phyloP scores from a whole-genome alignment of 176 grass and related monocot genomes.

The Leersia perrieri region DNA sequence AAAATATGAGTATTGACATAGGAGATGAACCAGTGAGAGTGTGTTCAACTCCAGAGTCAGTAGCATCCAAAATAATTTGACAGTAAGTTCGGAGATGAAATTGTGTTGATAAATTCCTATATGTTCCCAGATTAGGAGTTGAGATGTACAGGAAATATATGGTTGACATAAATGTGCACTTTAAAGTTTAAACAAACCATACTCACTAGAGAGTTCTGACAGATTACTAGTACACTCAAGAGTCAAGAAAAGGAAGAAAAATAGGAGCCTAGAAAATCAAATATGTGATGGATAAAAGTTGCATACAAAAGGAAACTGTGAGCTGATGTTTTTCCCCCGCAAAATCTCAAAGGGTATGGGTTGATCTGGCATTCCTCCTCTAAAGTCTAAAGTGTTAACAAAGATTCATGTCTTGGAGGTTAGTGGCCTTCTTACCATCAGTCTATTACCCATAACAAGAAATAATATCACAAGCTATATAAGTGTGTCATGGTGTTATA shows the following conservation, averaged over 20 bases:
- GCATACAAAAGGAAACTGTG: background rate
- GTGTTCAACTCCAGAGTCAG: background rate
- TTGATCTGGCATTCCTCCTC: background rate
- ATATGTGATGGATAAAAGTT: background rate
- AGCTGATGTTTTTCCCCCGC: too few species aligned
- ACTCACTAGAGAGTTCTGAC: background rate
- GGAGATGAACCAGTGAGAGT: background rate
- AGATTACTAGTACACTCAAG: background rate
- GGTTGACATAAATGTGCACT: background rate
- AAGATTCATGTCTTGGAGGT: background rate
- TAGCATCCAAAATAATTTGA: background rate
- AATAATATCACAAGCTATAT: background rate
- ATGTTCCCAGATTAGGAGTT: background rate
- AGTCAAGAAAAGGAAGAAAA: background rate
- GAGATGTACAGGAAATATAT: background rate
- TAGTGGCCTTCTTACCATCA: background rate
- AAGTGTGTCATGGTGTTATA: background rate
- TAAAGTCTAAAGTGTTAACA: too few species aligned
- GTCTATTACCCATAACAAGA: background rate
- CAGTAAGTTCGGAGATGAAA: background rate
- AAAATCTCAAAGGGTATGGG: too few species aligned
- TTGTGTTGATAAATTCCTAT: background rate
- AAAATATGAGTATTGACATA: background rate
- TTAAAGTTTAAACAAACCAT: background rate
- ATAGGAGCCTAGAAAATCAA: background rate